Evolutionary conservation across 2,329 filamentous ascomycete genomes (phyloP).

Genomic region (Monosporascus cannonballus): DNA sequence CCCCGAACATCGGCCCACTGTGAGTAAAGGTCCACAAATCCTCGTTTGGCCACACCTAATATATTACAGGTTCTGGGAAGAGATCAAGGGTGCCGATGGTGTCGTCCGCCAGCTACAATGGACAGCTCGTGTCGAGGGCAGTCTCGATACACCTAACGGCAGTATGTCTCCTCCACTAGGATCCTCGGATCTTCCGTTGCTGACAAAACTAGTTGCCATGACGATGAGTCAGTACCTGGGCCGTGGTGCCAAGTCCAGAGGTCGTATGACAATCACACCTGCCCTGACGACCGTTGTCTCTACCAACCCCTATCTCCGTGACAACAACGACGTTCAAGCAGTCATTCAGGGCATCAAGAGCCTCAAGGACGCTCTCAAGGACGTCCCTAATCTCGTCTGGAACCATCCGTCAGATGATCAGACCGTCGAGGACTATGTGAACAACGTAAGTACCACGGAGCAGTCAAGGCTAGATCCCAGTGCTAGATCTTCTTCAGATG

Average conservation of each 20-base stretch:
- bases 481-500: conserved; percentile 20
- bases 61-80: conserved; percentile 43
- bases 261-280: conserved; percentile 53
- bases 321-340: conserved; percentile 53
- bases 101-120: conserved; percentile 59
- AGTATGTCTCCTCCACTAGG: conserved; percentile 17
- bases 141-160: conserved; percentile 31
- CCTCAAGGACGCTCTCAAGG: conserved; percentile 46
- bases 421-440: conserved; percentile 51
- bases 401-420: conserved; percentile 45
- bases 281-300: conserved; percentile 53
- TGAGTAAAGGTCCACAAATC: conserved; percentile 19
- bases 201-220: conserved; percentile 34
- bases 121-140: conserved; percentile 58
- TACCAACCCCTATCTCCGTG: conserved; percentile 53
- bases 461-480: background rate
- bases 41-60: conserved; percentile 1
- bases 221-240: conserved; percentile 58
- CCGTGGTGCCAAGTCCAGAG: conserved; percentile 55
- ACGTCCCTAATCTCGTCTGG: conserved; percentile 49
- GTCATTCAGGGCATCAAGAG: conserved; percentile 60
- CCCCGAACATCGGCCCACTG: conserved; percentile 59
- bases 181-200: background rate
- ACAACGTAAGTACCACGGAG: conserved; percentile 30
- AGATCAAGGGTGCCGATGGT: conserved; percentile 51